These are phyloP conservation scores for Fonticula alba DNA, from an alignment of 78 protist genomes.

Conservation along the genomic window DNA sequence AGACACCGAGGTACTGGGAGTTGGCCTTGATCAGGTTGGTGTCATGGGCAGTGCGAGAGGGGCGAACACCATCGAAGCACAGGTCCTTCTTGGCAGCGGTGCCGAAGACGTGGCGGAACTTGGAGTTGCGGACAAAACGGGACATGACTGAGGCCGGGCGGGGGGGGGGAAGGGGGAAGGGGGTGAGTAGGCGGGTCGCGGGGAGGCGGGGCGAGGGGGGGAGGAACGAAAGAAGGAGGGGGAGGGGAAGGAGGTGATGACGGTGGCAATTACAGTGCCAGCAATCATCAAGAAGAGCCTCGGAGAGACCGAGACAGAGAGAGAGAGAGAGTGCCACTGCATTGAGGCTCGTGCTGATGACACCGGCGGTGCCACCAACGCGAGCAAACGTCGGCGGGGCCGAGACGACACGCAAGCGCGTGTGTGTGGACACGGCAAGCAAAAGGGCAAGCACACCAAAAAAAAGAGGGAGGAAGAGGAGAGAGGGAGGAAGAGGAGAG, in stretches of 20 bases:
- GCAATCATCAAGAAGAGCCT: no score
- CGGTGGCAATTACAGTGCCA: no score
- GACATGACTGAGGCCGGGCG: slow-evolving; percentile 10
- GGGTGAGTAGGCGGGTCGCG: neutral
- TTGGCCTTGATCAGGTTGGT: slow-evolving; percentile 52
- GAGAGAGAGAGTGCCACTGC: neutral
- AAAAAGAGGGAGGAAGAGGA: neutral
- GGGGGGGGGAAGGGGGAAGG: neutral
- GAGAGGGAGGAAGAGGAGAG: neutral
- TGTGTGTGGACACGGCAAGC: no score
- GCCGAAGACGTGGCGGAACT: slow-evolving; percentile 84
- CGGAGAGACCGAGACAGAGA: neutral
- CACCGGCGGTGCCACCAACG: neutral
- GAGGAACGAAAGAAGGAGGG: no score
- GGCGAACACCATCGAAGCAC: slow-evolving; percentile 41
- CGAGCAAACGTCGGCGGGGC: neutral
- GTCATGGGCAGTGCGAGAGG: slow-evolving; percentile 64
- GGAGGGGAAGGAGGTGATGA: no score
- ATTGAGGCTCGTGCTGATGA: neutral
- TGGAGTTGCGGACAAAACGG: slow-evolving; percentile 55
- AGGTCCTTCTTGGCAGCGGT: slow-evolving; percentile 40
- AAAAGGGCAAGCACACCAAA: no score
- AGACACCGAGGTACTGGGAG: slow-evolving; percentile 56
- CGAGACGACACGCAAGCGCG: neutral
- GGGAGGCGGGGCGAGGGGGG: no score